These are phyloP conservation scores for Pleurotus giganteus DNA, from an alignment of 768 basidiomycete species.

Conservation along the genomic window DNA sequence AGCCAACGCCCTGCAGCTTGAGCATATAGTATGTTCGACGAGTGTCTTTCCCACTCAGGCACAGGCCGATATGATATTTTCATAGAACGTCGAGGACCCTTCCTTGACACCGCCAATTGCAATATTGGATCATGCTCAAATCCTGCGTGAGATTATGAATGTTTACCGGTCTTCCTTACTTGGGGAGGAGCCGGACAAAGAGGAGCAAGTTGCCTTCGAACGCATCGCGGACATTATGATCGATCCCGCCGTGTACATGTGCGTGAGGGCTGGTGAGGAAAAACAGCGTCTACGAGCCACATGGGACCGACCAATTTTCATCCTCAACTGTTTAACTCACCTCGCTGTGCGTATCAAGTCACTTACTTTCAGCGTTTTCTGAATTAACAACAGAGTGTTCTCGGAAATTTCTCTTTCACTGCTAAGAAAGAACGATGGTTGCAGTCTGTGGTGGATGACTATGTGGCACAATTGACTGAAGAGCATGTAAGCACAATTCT, in stretches of 20 bases:
- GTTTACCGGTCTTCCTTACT: constrained; percentile 88
- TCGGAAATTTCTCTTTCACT: constrained; percentile 72
- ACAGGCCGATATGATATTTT: constrained; percentile 26
- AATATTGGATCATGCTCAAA: constrained; percentile 80
- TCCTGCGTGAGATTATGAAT: constrained; percentile 83
- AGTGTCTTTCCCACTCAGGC: background rate
- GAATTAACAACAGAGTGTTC: constrained; percentile 44
- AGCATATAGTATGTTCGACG: constrained; percentile 46
- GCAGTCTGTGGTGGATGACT: constrained; percentile 56
- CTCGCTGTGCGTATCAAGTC: constrained; percentile 59
- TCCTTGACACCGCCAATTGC: constrained; percentile 71
- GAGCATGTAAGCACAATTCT: constrained; percentile 70
- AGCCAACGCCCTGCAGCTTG: constrained; percentile 59
- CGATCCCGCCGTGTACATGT: constrained; percentile 81
- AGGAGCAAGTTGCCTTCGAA: constrained; percentile 48
- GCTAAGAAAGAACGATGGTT: constrained; percentile 55
- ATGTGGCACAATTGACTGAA: constrained; percentile 64
- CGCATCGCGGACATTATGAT: constrained; percentile 81
- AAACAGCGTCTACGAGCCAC: constrained; percentile 50
- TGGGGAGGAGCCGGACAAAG: constrained; percentile 50
- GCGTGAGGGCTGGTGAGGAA: constrained; percentile 62
- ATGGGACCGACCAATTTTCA: constrained; percentile 85
- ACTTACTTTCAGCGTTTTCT: background rate
- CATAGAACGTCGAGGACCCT: constrained; percentile 65
- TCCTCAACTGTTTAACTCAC: constrained; percentile 84